Conservation (phyloP, 129 eudicot species). For the Flaveria trinervia region DNA sequence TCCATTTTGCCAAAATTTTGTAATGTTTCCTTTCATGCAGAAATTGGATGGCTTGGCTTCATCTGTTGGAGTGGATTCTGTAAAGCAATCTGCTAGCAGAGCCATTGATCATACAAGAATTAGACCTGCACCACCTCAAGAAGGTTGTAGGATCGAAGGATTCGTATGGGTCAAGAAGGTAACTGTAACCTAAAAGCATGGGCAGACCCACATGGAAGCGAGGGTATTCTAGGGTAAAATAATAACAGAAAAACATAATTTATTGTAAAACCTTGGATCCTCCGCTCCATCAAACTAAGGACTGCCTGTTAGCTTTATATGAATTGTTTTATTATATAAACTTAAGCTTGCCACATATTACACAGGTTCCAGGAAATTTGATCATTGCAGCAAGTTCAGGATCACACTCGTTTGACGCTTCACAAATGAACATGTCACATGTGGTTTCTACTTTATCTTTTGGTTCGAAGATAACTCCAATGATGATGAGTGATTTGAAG, state of each 20-base stretch:
- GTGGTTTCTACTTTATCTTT: conserved; percentile 63
- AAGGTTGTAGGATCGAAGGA: conserved; percentile 95
- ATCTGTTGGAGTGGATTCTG: conserved; percentile 46
- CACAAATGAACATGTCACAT: conserved; percentile 82
- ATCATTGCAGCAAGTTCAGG: conserved; percentile 73
- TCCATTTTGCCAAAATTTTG: background rate
- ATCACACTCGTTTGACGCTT: conserved; percentile 87
- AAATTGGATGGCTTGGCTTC: conserved; percentile 62
- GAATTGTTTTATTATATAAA: background rate
- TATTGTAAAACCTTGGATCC: background rate
- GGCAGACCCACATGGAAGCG: background rate
- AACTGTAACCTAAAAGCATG: background rate
- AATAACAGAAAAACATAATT: background rate
- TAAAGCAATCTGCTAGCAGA: conserved; percentile 35
- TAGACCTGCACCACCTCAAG: conserved; percentile 68
- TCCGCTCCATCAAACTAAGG: background rate
- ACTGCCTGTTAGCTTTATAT: background rate
- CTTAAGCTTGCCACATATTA: conserved; percentile 11
- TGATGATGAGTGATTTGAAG: conserved; percentile 63
- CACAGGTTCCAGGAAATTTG: conserved; percentile 91
- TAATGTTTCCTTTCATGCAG: conserved; percentile 42
- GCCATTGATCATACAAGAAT: conserved; percentile 32
- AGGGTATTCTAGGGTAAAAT: background rate
- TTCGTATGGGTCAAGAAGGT: conserved; percentile 84
- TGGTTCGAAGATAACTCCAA: conserved; percentile 59